phyloP scores from a whole-genome alignment of 1,139 yeast genomes.

The Geotrichum macrosporum region DNA sequence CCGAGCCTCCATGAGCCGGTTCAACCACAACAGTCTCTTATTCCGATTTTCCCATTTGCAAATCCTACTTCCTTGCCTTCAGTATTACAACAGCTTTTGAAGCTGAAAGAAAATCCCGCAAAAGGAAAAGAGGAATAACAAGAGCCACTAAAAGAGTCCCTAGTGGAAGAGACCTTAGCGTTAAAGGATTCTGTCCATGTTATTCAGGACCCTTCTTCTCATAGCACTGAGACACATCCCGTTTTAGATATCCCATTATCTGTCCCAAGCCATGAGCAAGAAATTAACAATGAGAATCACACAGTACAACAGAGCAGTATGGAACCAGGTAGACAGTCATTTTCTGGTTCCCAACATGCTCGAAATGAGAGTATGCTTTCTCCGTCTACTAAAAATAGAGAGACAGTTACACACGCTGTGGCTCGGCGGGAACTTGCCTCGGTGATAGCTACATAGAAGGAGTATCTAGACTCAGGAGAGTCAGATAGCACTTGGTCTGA shows the following conservation, averaged over 20 bases:
- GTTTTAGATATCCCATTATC: too few relatives aligned
- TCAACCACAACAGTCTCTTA: constrained; percentile 34
- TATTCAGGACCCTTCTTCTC: too few relatives aligned
- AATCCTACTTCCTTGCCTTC: constrained; percentile 27
- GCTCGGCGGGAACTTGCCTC: constrained; percentile 11
- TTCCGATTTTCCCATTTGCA: constrained; percentile 54
- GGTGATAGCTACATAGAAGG: constrained; percentile 14
- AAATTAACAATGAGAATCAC: too few relatives aligned
- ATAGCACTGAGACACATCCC: too few relatives aligned
- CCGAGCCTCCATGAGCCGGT: constrained; percentile 25
- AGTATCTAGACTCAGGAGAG: constrained; percentile 5
- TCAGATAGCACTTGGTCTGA: constrained; percentile 19
- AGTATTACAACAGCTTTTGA: constrained; percentile 12
- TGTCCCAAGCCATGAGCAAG: too few relatives aligned
- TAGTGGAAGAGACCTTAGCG: background rate
- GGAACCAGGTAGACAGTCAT: too few relatives aligned
- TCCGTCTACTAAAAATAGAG: background rate
- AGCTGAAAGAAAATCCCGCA: background rate
- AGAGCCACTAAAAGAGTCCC: background rate
- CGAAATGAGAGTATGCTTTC: too few relatives aligned
- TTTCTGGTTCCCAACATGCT: too few relatives aligned
- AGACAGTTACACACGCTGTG: too few relatives aligned
- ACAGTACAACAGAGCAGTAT: too few relatives aligned
- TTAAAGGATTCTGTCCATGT: background rate
- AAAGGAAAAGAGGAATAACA: background rate